phyloP scores from a whole-genome alignment of 2,329 filamentous ascomycete species.

The Stromatinia cepivora region DNA sequence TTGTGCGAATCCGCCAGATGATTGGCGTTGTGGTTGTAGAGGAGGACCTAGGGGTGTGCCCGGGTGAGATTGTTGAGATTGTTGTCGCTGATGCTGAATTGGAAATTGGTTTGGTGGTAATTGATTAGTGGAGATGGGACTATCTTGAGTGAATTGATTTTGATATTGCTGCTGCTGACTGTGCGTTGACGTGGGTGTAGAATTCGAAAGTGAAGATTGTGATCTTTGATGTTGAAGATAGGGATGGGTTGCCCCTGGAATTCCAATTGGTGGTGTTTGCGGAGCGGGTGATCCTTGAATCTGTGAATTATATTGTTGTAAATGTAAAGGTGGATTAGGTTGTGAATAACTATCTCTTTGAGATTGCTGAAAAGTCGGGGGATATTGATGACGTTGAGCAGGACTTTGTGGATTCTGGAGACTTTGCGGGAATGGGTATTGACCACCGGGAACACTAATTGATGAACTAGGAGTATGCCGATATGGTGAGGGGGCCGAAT shows the following conservation, averaged over 20 bases:
- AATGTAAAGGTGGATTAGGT: conserved; percentile 32
- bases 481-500: conserved; percentile 42
- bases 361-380: conserved; percentile 29
- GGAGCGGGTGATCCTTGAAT: conserved; percentile 38
- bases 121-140: conserved; percentile 46
- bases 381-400: conserved; percentile 40
- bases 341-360: conserved; percentile 40
- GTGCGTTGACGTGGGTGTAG: conserved; percentile 63
- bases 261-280: conserved; percentile 41
- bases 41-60: conserved; percentile 53
- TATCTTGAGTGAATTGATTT: conserved; percentile 52
- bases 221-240: conserved; percentile 50
- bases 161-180: conserved; percentile 49
- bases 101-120: conserved; percentile 35
- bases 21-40: conserved; percentile 46
- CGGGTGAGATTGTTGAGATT: conserved; percentile 38
- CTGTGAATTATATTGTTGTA: conserved; percentile 38
- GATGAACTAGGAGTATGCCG: conserved; percentile 39
- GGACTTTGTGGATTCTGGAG: conserved; percentile 40
- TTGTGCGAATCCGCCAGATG: conserved; percentile 49
- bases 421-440: conserved; percentile 40
- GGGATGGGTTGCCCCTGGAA: conserved; percentile 39
- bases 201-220: conserved; percentile 58
- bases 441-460: conserved; percentile 28
- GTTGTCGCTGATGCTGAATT: conserved; percentile 37